Percentiles rank a stretch among this genome's conserved stretches.
Conservation (phyloP, 2,329 filamentous ascomycete species). For the Oidium heveae region DNA sequence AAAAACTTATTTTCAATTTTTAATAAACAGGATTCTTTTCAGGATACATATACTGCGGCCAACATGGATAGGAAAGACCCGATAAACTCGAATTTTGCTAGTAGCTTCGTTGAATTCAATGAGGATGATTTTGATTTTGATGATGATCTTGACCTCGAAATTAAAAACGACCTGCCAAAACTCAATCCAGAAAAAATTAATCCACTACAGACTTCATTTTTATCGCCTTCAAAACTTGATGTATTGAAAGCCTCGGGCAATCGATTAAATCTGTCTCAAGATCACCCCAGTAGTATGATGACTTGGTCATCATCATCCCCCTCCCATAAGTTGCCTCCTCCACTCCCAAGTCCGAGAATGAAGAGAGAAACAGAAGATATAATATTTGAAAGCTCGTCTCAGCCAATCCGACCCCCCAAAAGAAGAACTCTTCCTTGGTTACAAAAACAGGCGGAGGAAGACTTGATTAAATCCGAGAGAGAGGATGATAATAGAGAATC, state of each 20-base stretch:
- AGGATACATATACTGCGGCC: conserved; percentile 16
- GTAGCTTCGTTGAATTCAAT: conserved; percentile 18
- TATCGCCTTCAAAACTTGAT: conserved; percentile 20
- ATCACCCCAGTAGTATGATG: conserved; percentile 11
- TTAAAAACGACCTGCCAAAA: conserved; percentile 19
- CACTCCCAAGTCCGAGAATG: conserved; percentile 4
- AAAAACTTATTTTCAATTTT: conserved; percentile 12
- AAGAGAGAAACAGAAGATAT: conserved; percentile 1
- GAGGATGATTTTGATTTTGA: conserved; percentile 80
- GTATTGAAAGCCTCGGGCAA: conserved; percentile 8
- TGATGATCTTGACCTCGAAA: conserved; percentile 44
- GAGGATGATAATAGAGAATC: neutral
- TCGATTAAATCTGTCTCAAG: conserved; percentile 2
- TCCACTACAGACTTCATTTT: neutral
- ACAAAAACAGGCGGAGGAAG: conserved; percentile 13
- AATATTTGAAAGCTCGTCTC: neutral
- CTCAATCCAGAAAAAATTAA: conserved; percentile 4
- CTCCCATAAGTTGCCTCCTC: conserved; percentile 17
- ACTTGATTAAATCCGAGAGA: conserved; percentile 4
- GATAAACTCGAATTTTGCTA: conserved; percentile 6
- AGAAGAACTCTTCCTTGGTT: conserved; percentile 14
- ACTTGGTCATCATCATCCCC: conserved; percentile 21
- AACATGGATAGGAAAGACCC: conserved; percentile 14
- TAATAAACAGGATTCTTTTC: conserved; percentile 23
- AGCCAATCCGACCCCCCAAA: conserved; percentile 14